These are phyloP conservation scores for Dioscorea zingiberensis DNA, from an alignment of 106 monocot genomes.

Conservation along the genomic window DNA sequence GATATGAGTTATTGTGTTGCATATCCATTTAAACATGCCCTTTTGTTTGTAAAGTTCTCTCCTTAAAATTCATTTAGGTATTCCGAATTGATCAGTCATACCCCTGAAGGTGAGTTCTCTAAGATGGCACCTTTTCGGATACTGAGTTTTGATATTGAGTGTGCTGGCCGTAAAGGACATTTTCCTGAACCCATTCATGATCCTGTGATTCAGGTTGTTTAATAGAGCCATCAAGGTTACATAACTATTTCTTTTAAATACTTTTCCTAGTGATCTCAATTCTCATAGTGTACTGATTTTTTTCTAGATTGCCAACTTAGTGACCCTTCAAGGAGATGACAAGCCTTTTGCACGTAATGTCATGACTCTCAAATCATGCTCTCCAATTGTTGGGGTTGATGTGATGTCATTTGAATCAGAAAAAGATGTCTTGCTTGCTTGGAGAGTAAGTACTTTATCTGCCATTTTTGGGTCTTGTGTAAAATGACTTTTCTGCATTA, in stretches of 20 bases:
- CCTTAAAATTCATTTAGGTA: conserved; percentile 55
- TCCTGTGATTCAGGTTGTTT: conserved; percentile 92
- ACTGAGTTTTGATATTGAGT: conserved; percentile 99
- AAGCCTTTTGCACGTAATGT: conserved; percentile 82
- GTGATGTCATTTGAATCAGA: conserved; percentile 95
- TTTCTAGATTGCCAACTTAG: conserved; percentile 88
- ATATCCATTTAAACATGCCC: not conserved
- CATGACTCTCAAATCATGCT: conserved; percentile 94
- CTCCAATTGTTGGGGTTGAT: conserved; percentile 94
- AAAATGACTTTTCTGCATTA: not conserved
- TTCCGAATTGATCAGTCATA: conserved; percentile 88
- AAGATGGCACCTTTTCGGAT: conserved; percentile 99
- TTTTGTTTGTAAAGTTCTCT: conserved; percentile 18
- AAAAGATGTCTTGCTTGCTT: conserved; percentile 86
- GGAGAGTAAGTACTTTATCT: conserved; percentile 57
- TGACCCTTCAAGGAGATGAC: conserved; percentile 89
- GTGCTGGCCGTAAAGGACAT: conserved; percentile 97
- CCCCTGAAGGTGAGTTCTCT: conserved; percentile 86
- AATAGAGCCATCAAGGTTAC: no score
- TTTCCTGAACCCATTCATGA: conserved; percentile 97
- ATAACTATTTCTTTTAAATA: conserved; percentile 9
- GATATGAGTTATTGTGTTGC: not conserved
- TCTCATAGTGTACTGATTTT: not conserved
- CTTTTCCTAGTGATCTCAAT: not conserved
- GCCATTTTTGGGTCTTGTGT: not conserved